These are phyloP conservation scores for Xylaria longipes DNA, from an alignment of 495 filamentous ascomycete genomes.

Conservation along the genomic window DNA sequence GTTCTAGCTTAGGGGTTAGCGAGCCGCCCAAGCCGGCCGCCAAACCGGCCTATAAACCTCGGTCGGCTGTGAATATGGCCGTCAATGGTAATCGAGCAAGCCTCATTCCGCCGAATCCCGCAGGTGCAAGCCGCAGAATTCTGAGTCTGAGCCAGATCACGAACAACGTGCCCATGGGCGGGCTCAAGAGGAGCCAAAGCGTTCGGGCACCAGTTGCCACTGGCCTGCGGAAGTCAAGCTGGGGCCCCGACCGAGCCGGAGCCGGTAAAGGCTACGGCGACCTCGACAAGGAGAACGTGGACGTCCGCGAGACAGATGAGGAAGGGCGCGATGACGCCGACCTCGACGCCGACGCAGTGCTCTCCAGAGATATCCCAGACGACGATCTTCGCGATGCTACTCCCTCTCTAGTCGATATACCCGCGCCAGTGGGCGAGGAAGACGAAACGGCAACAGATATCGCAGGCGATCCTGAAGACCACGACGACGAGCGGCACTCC, in stretches of 20 bases:
- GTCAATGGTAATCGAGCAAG: slow-evolving; percentile 50
- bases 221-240: slow-evolving; percentile 73
- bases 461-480: not conserved
- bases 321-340: slow-evolving; percentile 37
- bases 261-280: slow-evolving; percentile 54
- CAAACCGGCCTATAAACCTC: slow-evolving; percentile 47
- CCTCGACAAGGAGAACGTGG: slow-evolving; percentile 53
- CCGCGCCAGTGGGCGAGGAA: slow-evolving; percentile 11
- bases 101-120: slow-evolving; percentile 52
- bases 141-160: slow-evolving; percentile 87
- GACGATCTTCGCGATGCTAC: slow-evolving; percentile 28
- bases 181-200: slow-evolving; percentile 65
- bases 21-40: slow-evolving; percentile 29
- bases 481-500: not conserved
- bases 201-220: slow-evolving; percentile 71
- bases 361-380: not conserved
- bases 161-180: slow-evolving; percentile 69
- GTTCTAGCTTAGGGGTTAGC: slow-evolving; percentile 40
- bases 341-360: not conserved
- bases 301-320: slow-evolving; percentile 53
- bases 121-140: slow-evolving; percentile 72
- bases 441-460: slow-evolving; percentile 24
- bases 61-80: slow-evolving; percentile 52
- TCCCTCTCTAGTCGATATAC: slow-evolving; percentile 24
- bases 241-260: slow-evolving; percentile 61